Evolutionary conservation across 1,139 yeast genomes (phyloP), one percentile per base, ranked within the genome.

Genomic region (Blastobotrys apis): DNA sequence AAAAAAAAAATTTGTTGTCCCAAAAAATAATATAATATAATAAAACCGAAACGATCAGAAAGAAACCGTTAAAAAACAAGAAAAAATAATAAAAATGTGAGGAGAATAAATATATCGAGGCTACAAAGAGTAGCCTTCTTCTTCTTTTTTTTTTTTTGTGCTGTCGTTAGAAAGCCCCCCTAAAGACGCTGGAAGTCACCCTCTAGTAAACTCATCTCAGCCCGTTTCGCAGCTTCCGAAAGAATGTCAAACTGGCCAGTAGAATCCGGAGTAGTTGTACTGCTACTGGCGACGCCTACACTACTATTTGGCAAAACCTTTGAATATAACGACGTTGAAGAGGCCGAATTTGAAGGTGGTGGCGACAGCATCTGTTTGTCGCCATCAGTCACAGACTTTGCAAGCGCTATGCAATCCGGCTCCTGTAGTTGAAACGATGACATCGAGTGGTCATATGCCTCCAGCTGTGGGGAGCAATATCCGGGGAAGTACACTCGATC

Each of bases 201-300:
- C n/a, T 52, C 50, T 26, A 59, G 45, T 19, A 54, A 46, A 29
- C 59, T 58, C 54, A 59, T 55, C 42, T 59, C 62, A 2, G 64
- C 64, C 16, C 64, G 44, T 32, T 56, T 53, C n/a, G 64, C 64
- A 3, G 64, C 64, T 35, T 59, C 64, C 19, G 58, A 56, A 15
- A 59, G 49, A 19, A 59, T 55, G 46, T 59, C 62, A 21, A 57
- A 53, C 31, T 23, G 26, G 26, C 26, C 26, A 6, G 26, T 23
- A 6, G 26, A 23, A 6, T 6, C 26, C 26, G 10, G 26, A 23
- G 10, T 29, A 15, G 6, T 29, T 29, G n/a, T n/a, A n/a, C 32
- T 29, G 32, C 13, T 15, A 29, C 32, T 29, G 32, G 26, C 26
- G n/a, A n/a, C n/a, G n/a, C n/a, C n/a, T n/a, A n/a, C 27, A 9